A percentile compares a stretch with the other conserved stretches of the same genome.
Conservation (phyloP, 2,329 filamentous ascomycete genomes). For the Calonectria crousiana region DNA sequence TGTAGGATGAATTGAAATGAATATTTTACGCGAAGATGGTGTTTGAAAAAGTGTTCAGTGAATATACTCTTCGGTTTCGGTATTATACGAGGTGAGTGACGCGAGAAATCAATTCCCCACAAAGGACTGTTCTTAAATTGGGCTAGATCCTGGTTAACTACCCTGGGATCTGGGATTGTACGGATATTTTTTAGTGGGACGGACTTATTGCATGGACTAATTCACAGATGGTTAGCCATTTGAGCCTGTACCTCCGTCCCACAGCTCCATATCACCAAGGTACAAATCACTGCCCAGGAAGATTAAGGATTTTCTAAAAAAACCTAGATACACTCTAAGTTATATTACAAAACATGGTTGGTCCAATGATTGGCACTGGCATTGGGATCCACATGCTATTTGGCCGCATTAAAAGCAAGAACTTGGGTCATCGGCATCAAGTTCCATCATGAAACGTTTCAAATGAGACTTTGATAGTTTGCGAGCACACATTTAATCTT, state of each 20-base stretch:
- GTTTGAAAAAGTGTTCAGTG: background rate
- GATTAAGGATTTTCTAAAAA: background rate
- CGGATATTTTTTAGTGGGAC: background rate
- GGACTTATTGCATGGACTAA: background rate
- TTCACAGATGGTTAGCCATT: background rate
- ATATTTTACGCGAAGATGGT: background rate
- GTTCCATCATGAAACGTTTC: background rate
- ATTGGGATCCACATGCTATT: background rate
- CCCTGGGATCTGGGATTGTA: background rate
- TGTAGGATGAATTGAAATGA: background rate
- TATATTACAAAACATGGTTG: background rate
- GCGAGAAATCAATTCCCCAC: background rate
- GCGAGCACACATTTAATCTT: background rate
- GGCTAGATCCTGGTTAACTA: background rate
- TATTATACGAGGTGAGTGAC: background rate
- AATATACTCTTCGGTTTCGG: background rate
- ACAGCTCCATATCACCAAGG: background rate
- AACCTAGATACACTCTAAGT: background rate
- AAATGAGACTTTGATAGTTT: background rate
- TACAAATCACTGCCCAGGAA: background rate
- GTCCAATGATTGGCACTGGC: background rate
- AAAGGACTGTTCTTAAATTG: background rate
- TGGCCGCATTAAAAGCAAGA: background rate
- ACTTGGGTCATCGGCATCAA: background rate
- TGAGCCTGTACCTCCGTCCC: background rate